These are phyloP conservation scores for Dothistroma pini DNA, from an alignment of 2,329 filamentous ascomycete species.

Conservation along the genomic window DNA sequence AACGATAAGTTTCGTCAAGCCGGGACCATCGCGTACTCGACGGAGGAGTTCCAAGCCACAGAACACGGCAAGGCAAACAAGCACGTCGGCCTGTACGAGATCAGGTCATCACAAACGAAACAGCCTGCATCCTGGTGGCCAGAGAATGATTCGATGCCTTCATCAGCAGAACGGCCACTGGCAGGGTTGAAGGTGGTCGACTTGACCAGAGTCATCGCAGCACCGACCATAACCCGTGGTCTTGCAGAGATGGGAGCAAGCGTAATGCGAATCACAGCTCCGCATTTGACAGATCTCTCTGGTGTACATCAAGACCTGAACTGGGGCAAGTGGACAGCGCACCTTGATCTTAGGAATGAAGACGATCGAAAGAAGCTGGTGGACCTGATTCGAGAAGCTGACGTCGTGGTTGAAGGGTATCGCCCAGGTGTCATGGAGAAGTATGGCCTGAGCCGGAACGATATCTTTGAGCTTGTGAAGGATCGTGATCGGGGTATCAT, in stretches of 20 bases:
- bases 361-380: constrained; percentile 40
- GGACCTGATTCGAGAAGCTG: constrained; percentile 46
- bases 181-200: constrained; percentile 69
- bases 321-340: constrained; percentile 49
- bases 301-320: constrained; percentile 46
- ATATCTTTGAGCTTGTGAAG: constrained; percentile 42
- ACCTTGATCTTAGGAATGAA: constrained; percentile 43
- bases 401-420: constrained; percentile 51
- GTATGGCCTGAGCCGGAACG: constrained; percentile 44
- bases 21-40: constrained; percentile 41
- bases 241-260: constrained; percentile 73
- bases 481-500: constrained; percentile 44
- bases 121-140: constrained; percentile 29
- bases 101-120: neutral
- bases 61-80: constrained; percentile 32
- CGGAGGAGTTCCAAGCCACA: constrained; percentile 39
- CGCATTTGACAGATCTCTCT: constrained; percentile 58
- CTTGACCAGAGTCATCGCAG: constrained; percentile 71
- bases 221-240: constrained; percentile 66
- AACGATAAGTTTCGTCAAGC: constrained; percentile 42
- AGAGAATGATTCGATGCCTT: constrained; percentile 27
- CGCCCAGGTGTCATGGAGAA: constrained; percentile 48
- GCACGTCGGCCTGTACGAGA: constrained; percentile 23
- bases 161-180: constrained; percentile 38
- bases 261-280: constrained; percentile 68